A percentile compares a stretch with the other conserved stretches of the same genome.
Conservation (phyloP, 345 rosid genomes). For the Camelina laxa region DNA sequence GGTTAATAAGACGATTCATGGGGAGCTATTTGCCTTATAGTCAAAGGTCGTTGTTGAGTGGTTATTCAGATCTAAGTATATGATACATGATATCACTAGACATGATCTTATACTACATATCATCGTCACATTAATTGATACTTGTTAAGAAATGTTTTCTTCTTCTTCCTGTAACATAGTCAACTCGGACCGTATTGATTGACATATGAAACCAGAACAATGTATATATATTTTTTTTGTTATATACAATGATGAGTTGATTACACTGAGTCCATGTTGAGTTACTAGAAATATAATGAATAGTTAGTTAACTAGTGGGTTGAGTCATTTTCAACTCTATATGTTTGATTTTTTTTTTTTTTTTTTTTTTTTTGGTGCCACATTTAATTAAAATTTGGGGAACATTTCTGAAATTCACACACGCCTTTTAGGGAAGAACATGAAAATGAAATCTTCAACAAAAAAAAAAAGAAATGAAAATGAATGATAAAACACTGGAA, state of each 20-base stretch:
- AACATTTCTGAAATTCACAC: not conserved
- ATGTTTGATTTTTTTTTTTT: not conserved
- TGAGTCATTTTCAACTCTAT: slow-evolving; percentile 24
- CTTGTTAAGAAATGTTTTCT: slow-evolving; percentile 7
- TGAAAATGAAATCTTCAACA: not conserved
- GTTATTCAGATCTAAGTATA: slow-evolving; percentile 21
- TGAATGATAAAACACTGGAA: slow-evolving; percentile 13
- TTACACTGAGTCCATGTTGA: slow-evolving; percentile 22
- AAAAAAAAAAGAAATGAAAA: not conserved
- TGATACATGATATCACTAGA: slow-evolving; percentile 12
- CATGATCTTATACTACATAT: slow-evolving; percentile 22
- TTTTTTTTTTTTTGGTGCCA: not conserved
- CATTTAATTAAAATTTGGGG: not conserved
- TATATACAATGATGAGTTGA: slow-evolving; percentile 7
- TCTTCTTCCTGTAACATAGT: slow-evolving; percentile 37
- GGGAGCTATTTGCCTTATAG: slow-evolving; percentile 7
- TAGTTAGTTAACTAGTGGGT: slow-evolving; percentile 27
- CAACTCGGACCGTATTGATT: slow-evolving; percentile 30
- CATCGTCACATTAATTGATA: slow-evolving; percentile 33
- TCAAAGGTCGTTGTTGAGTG: slow-evolving; percentile 35
- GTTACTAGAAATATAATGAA: slow-evolving; percentile 22
- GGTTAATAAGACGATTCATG: slow-evolving; percentile 7
- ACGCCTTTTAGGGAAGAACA: slow-evolving; percentile 2
- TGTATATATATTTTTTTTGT: not conserved
- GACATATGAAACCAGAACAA: not conserved